phyloP scores from a whole-genome alignment of 371 early-diverging fungal genomes.

The Rhizomucor miehei region DNA sequence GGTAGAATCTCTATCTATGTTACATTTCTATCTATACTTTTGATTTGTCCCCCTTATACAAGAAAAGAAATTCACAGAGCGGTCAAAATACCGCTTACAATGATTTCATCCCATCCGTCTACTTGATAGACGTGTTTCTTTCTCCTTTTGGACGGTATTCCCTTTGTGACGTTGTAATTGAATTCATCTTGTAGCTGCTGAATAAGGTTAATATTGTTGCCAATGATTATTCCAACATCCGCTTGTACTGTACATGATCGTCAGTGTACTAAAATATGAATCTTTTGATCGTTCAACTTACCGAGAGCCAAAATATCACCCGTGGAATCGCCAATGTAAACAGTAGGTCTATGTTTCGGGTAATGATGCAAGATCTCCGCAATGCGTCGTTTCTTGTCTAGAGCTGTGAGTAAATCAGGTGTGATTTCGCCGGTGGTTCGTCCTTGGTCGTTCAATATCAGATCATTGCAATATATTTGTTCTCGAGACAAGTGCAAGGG shows the following conservation, averaged over 20 bases:
- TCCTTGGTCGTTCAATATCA: slow-evolving; percentile 14
- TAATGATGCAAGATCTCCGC: slow-evolving; percentile 6
- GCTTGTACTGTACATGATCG: slow-evolving; percentile 35
- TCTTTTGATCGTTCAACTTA: slow-evolving; percentile 5
- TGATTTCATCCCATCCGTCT: slow-evolving; percentile 7
- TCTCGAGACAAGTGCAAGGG: slow-evolving; percentile 11
- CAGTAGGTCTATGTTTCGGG: background rate
- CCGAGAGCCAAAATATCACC: slow-evolving; percentile 39
- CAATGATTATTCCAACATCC: slow-evolving; percentile 50
- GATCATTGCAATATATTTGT: slow-evolving; percentile 34
- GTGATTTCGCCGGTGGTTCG: slow-evolving; percentile 30
- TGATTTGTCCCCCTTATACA: too few species aligned
- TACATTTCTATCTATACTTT: background rate
- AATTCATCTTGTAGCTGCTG: background rate
- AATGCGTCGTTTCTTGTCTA: slow-evolving; percentile 27
- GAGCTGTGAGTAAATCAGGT: slow-evolving; percentile 22
- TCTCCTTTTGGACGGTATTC: background rate
- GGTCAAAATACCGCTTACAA: background rate
- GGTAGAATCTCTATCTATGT: too few species aligned
- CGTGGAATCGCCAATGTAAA: slow-evolving; percentile 43
- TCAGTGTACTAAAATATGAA: background rate
- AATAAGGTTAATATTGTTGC: slow-evolving; percentile 36
- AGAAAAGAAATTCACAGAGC: too few species aligned
- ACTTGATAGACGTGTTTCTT: slow-evolving; percentile 1
- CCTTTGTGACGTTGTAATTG: slow-evolving; percentile 8